These are phyloP conservation scores for Microdochium bolleyi DNA, from an alignment of 2,329 filamentous ascomycete species.

Conservation along the genomic window DNA sequence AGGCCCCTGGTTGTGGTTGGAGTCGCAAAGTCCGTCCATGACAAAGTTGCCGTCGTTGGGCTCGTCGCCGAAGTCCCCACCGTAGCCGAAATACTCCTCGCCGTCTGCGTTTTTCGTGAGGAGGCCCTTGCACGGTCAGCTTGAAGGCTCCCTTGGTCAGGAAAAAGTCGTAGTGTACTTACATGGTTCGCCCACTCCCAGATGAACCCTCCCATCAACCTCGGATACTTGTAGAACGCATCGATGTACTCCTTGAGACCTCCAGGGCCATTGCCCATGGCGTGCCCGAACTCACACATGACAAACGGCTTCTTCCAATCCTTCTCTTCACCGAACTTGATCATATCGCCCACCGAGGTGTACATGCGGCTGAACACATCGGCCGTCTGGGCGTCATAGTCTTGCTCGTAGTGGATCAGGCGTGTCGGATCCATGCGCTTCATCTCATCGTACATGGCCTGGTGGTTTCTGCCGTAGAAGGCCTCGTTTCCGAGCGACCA, in stretches of 20 bases:
- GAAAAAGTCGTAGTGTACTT: constrained; percentile 5
- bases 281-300: constrained; percentile 47
- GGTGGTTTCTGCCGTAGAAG: constrained; percentile 61
- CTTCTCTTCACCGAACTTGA: constrained; percentile 27
- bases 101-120: constrained; percentile 32
- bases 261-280: constrained; percentile 68
- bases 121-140: constrained; percentile 23
- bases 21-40: constrained; percentile 45
- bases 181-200: constrained; percentile 60
- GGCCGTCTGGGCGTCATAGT: constrained; percentile 45
- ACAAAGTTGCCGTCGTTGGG: constrained; percentile 54
- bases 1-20: constrained; percentile 40
- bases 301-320: constrained; percentile 49
- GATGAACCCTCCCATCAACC: constrained; percentile 56
- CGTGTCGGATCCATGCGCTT: constrained; percentile 47
- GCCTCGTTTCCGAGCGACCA: constrained; percentile 69
- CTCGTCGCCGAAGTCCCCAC: constrained; percentile 53
- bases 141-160: neutral
- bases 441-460: constrained; percentile 59
- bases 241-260: constrained; percentile 60
- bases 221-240: constrained; percentile 50
- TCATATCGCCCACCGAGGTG: constrained; percentile 37
- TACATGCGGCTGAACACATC: constrained; percentile 65
- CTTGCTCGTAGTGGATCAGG: constrained; percentile 59
- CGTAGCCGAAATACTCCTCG: constrained; percentile 45